Base-by-base conservation (phyloP, 805 yeast species). In the Metschnikowia chrysomelidarum region DNA sequence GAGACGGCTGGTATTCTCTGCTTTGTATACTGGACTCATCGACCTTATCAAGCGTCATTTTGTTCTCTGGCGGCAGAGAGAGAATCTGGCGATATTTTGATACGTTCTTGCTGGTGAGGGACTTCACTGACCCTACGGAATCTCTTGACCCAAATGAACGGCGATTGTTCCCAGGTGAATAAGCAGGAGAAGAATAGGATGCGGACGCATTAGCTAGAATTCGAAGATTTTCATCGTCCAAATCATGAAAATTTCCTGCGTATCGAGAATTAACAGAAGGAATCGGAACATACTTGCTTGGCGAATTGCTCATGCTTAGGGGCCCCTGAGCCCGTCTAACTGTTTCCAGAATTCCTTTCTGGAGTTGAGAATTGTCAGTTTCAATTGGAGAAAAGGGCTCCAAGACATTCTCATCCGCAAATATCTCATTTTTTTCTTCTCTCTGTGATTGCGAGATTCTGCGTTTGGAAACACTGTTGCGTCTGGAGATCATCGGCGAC, bases 201-300 rank as follows among this genome's bases (percentile, higher is more conserved):
- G 47, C 43, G 2, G 50, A 43, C 3, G 50, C 51, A 14, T 35
- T 47, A 21, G 38, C 45, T 33, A 56, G 27, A 3, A 57, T 31
- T 33, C 53, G 49, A 24, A 47, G 40, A 41, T 64, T 63, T 32
- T 64, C 70, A 32, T 65, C 56, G 41, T 65, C 70, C 29, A 62
- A 44, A 36, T 65, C 71, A 11, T 31, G 43, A 1, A 43, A 28
- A 12, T 31, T 15, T 13, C 24, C 27, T 4, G 34, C 9, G 6
- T 10, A 14, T 14, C 26, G 15, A 9, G 28, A 17, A n/a, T n/a
- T n/a, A n/a, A n/a, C n/a, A n/a, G n/a, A n/a, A n/a, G n/a, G n/a
- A n/a, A n/a, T n/a, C n/a, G n/a, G n/a, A n/a, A n/a, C n/a, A n/a
- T n/a, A n/a, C n/a, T n/a, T n/a, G n/a, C n/a, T n/a, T n/a, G n/a